Percentiles rank a stretch among this genome's conserved stretches.
phyloP scores from a whole-genome alignment of 2,329 filamentous ascomycete genomes.

The Trichoderma sp. region DNA sequence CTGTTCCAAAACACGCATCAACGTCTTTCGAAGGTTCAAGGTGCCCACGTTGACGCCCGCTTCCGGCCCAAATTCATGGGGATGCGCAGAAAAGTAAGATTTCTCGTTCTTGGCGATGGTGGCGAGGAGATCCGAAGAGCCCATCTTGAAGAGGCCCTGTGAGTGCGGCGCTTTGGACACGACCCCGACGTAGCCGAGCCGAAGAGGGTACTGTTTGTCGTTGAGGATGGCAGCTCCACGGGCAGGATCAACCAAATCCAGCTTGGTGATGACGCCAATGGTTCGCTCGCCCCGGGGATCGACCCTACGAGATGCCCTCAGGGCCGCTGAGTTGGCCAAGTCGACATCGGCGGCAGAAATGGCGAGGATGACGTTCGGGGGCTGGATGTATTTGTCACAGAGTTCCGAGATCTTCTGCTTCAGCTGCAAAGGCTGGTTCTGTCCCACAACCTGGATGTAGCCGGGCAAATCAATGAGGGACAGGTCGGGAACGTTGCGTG shows the following conservation, averaged over 20 bases:
- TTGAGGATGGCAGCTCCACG: constrained; percentile 77
- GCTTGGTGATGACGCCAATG: constrained; percentile 98
- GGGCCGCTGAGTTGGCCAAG: constrained; percentile 90
- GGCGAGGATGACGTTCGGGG: constrained; percentile 93
- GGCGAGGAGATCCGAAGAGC: constrained; percentile 74
- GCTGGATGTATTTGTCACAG: constrained; percentile 96
- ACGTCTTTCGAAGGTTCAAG: constrained; percentile 83
- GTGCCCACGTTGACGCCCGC: constrained; percentile 79
- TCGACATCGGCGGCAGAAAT: constrained; percentile 98
- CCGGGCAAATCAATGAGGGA: constrained; percentile 95
- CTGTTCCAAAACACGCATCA: constrained; percentile 95
- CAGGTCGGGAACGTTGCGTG: constrained; percentile 90
- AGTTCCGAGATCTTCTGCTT: constrained; percentile 96
- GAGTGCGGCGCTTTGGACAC: constrained; percentile 77
- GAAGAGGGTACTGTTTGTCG: constrained; percentile 89
- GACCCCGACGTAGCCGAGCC: constrained; percentile 95
- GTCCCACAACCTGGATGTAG: constrained; percentile 93
- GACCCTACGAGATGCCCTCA: constrained; percentile 85
- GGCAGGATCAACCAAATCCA: constrained; percentile 89
- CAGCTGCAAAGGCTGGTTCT: constrained; percentile 85
- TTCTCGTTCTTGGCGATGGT: constrained; percentile 88
- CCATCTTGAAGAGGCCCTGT: constrained; percentile 79
- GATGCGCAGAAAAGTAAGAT: constrained; percentile 82
- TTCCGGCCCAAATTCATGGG: constrained; percentile 73
- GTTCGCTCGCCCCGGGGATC: constrained; percentile 94